Evolutionary conservation across 441 rosid species (phyloP).

Genomic region (Pelargonium citronellum): DNA sequence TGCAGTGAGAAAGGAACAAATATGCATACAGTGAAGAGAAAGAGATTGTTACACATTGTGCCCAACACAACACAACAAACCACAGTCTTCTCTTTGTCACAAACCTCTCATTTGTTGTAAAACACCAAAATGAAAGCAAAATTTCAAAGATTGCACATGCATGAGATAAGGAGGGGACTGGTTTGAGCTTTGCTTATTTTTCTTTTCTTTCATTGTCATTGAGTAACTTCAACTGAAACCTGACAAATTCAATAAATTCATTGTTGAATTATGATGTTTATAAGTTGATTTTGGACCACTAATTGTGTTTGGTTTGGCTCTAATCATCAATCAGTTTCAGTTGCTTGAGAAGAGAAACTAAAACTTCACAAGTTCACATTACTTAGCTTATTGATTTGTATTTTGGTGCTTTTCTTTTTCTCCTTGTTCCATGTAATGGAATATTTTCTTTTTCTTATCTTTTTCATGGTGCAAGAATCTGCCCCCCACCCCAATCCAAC

Average conservation of each 20-base stretch:
- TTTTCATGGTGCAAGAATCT: not conserved
- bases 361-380: not conserved
- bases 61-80: too few species aligned
- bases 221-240: constrained; percentile 12
- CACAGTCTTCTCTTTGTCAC: constrained; percentile 1
- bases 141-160: constrained; percentile 16
- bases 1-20: not conserved
- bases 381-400: not conserved
- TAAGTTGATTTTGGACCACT: constrained; percentile 1
- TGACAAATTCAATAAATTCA: constrained; percentile 10
- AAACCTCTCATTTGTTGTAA: constrained; percentile 18
- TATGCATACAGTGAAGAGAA: not conserved
- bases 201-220: not conserved
- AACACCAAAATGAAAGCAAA: constrained; percentile 11
- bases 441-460: not conserved
- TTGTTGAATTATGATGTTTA: not conserved
- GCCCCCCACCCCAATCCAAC: not conserved
- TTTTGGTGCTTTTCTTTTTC: not conserved
- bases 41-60: not conserved
- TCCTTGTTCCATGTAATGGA: constrained; percentile 6
- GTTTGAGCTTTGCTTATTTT: not conserved
- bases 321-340: not conserved
- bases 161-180: constrained; percentile 4
- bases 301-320: not conserved
- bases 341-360: not conserved